phyloP scores from a whole-genome alignment of 2,329 filamentous ascomycete genomes.

The Hymenoscyphus salicellus region DNA sequence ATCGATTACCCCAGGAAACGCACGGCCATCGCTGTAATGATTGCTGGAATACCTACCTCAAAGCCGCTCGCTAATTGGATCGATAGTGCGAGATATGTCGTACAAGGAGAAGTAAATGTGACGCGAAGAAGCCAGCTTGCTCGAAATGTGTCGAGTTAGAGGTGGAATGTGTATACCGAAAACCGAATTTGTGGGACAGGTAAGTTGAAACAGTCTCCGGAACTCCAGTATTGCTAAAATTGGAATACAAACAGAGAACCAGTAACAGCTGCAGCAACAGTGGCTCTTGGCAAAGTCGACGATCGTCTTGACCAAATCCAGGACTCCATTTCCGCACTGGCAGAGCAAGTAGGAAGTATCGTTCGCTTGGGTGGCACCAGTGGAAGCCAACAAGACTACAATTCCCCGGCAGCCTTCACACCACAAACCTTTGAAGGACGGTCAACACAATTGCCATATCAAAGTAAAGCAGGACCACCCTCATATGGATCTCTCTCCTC shows the following conservation, averaged over 20 bases:
- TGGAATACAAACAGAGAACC: neutral
- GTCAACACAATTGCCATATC: neutral
- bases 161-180: too few species aligned
- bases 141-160: too few species aligned
- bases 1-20: conserved; percentile 9
- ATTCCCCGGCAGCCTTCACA: neutral
- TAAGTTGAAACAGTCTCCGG: neutral
- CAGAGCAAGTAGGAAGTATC: conserved; percentile 5
- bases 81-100: too few species aligned
- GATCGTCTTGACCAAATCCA: conserved; percentile 10
- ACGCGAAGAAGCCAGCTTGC: too few species aligned
- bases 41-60: too few species aligned
- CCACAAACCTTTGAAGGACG: neutral
- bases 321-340: conserved; percentile 3
- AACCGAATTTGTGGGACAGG: conserved; percentile 6
- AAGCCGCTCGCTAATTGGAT: too few species aligned
- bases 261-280: conserved; percentile 7
- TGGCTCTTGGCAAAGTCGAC: conserved; percentile 3
- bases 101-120: too few species aligned
- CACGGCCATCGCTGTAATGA: conserved; percentile 7
- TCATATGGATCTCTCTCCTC: conserved; percentile 2
- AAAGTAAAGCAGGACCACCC: neutral
- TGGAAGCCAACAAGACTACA: neutral
- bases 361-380: neutral
- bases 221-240: neutral